Base-by-base conservation (phyloP, 2,329 filamentous ascomycete species). In the Xylaria sp. region DNA sequence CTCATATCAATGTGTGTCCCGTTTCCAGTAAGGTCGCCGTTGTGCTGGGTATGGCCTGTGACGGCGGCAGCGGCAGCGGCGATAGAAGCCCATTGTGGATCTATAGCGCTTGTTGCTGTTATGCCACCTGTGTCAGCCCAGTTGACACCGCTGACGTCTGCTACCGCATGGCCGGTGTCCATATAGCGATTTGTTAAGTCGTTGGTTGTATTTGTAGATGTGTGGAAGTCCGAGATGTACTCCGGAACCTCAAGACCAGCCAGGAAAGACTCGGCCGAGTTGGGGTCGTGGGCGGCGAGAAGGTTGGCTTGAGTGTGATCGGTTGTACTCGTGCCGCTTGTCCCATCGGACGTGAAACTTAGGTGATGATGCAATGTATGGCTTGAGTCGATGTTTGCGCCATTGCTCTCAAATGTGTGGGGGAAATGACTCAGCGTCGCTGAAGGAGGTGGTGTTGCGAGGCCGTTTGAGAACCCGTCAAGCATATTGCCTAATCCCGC, bases 381-480 rank as follows among this genome's bases (percentile, higher is more conserved):
- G 13, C 60, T 60, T 3, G 61, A 58, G 49, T 63, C 63, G 17
- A 65, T 66, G 27, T 65, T 67, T 6, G 66, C 66, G 58, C 62
- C 54, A 66, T 64, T 64, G 19, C 58, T 64, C 58, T 83, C 80
- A 68, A 83, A 84, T 49, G 60, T 68, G 61, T 78, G 77, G 15
- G 75, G 69, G 41, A 79, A 76, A 67, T 83, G 78, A 37, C 77
- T 77, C 23, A 87, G 73, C 1, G 79, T 79, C 1, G 83, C 84
- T 2, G 81, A 83, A 4, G 83, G 84, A 3, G 85, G 85, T 23
- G 85, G 85, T 5, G 85, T 87, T 27, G 80, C 80, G 17, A 87
- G 80, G 2, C 83, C 84, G 60, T 80, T 79, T 63, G 82, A 55
- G 52, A 54, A 84, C n/a, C 77, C 77, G 64, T 85, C 82, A 21